A percentile compares a stretch with the other conserved stretches of the same genome.
Conservation (phyloP, 2,329 filamentous ascomycete genomes). For the Colletotrichum falcatum region DNA sequence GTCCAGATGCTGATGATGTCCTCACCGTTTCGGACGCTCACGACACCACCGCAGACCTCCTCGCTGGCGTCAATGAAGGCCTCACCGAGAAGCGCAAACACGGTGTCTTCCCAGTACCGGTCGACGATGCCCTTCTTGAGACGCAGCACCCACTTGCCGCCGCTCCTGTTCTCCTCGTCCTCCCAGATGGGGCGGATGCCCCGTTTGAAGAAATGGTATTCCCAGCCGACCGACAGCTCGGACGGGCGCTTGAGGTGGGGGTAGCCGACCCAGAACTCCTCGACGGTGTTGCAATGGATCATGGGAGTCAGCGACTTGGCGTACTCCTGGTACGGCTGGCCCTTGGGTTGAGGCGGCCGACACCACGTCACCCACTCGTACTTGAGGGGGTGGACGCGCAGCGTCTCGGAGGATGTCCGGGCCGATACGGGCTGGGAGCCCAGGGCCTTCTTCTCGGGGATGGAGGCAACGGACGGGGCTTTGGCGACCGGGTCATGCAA, state of each 20-base stretch:
- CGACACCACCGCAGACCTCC: conserved; percentile 93
- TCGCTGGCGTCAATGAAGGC: conserved; percentile 94
- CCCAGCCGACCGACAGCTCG: conserved; percentile 87
- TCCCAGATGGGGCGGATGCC: conserved; percentile 98
- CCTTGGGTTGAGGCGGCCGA: conserved; percentile 94
- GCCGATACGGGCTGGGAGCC: conserved; percentile 40
- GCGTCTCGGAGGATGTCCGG: conserved; percentile 38
- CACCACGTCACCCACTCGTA: conserved; percentile 98
- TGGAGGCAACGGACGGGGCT: conserved; percentile 57
- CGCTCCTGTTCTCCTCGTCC: conserved; percentile 94
- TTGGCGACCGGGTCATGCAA: conserved; percentile 52
- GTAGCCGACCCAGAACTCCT: conserved; percentile 94
- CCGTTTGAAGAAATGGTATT: conserved; percentile 98
- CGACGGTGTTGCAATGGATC: conserved; percentile 82
- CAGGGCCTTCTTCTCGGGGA: conserved; percentile 67
- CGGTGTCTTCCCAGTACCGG: conserved; percentile 94
- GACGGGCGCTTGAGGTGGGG: conserved; percentile 91
- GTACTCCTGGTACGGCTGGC: conserved; percentile 87
- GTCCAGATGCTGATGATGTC: conserved; percentile 99
- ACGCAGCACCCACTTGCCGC: conserved; percentile 97
- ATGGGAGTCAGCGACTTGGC: conserved; percentile 95
- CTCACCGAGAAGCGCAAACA: conserved; percentile 91
- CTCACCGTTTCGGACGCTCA: conserved; percentile 94
- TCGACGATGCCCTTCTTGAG: conserved; percentile 98
- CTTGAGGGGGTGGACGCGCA: conserved; percentile 64